Evolutionary conservation across 768 basidiomycete species (phyloP).

Genomic region (Leccinum uliginosum): DNA sequence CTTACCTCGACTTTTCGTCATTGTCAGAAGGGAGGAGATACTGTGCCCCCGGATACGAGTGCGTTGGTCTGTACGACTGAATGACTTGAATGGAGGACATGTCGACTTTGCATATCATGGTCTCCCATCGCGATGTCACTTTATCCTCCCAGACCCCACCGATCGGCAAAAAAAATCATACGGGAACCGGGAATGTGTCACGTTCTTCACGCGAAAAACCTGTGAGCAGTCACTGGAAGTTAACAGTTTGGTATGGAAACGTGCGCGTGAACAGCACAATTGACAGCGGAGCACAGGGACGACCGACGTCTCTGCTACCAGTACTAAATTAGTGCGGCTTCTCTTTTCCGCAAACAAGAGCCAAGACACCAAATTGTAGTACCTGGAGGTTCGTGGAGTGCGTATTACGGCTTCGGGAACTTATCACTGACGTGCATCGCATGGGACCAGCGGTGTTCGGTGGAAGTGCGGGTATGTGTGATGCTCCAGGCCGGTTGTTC

Average conservation of each 20-base stretch:
- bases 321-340: background rate
- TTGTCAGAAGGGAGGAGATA: conserved; percentile 24
- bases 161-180: background rate
- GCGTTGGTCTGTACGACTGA: conserved; percentile 7
- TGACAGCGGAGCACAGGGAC: too few species aligned
- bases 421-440: background rate
- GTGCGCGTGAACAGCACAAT: background rate
- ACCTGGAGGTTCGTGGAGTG: background rate
- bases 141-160: background rate
- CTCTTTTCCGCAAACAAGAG: background rate
- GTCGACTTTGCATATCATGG: background rate
- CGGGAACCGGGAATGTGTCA: background rate
- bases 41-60: conserved; percentile 14
- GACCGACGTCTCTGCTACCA: background rate
- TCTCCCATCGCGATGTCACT: background rate
- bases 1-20: conserved; percentile 15
- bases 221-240: background rate
- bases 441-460: background rate
- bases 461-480: background rate
- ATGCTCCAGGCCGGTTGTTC: background rate
- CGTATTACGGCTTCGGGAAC: background rate
- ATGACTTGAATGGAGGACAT: conserved; percentile 1
- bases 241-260: background rate
- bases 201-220: background rate
- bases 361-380: background rate